phyloP scores from a whole-genome alignment of 2,329 filamentous ascomycete species.

The Peltaster fructicola region DNA sequence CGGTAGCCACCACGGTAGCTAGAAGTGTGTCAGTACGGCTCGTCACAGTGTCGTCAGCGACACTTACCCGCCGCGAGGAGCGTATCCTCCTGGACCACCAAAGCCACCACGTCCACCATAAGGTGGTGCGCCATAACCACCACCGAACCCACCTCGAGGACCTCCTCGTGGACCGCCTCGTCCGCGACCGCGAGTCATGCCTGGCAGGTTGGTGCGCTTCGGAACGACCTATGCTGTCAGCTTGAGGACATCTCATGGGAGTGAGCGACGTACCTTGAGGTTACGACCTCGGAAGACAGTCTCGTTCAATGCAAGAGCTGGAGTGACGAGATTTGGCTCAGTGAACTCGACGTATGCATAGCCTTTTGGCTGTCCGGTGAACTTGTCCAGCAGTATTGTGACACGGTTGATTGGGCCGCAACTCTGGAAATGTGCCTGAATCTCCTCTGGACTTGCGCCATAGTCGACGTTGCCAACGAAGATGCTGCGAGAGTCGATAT shows the following conservation, averaged over 20 bases:
- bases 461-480: conserved; percentile 99
- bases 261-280: conserved; percentile 57
- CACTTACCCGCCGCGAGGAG: conserved; percentile 9
- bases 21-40: too few relatives aligned
- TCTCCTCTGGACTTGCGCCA: conserved; percentile 88
- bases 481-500: conserved; percentile 85
- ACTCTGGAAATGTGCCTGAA: conserved; percentile 95
- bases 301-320: conserved; percentile 89
- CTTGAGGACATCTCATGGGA: conserved; percentile 2
- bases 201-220: conserved; percentile 91
- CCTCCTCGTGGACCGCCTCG: conserved; percentile 35
- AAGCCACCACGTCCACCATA: conserved; percentile 33
- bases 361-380: conserved; percentile 96
- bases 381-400: conserved; percentile 94
- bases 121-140: conserved; percentile 34
- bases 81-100: conserved; percentile 31
- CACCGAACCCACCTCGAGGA: conserved; percentile 23
- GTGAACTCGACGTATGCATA: conserved; percentile 99
- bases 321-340: conserved; percentile 79
- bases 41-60: too few relatives aligned
- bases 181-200: conserved; percentile 69
- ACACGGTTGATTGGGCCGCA: conserved; percentile 96
- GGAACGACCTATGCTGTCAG: conserved; percentile 48
- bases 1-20: conserved; percentile 22
- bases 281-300: conserved; percentile 88